phyloP scores from a whole-genome alignment of 768 basidiomycete species.

The Tylopilus intermedius region DNA sequence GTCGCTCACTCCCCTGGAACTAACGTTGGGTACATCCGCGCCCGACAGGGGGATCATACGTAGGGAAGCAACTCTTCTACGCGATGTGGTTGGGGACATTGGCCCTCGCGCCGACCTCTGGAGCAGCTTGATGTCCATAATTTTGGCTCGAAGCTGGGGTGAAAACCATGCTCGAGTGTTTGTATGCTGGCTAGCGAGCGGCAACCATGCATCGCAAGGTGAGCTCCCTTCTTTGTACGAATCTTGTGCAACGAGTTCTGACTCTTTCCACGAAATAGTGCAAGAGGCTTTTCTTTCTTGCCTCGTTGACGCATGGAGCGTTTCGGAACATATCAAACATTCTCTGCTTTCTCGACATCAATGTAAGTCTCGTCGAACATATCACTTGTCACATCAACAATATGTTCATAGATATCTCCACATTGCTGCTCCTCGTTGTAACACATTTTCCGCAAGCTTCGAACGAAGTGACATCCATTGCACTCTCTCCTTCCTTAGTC shows the following conservation, averaged over 20 bases:
- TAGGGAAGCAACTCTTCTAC: conserved; percentile 52
- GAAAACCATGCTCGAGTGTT: conserved; percentile 57
- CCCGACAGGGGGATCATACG: conserved; percentile 41
- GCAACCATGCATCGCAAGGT: conserved; percentile 31
- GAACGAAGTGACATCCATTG: conserved; percentile 39
- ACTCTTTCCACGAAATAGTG: conserved; percentile 24
- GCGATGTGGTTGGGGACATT: conserved; percentile 48
- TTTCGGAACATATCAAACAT: conserved; percentile 73
- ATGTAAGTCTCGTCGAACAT: conserved; percentile 45
- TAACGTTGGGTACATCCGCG: conserved; percentile 29
- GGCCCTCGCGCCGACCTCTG: conserved; percentile 45
- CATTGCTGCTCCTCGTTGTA: conserved; percentile 60
- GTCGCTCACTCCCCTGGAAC: conserved; percentile 34
- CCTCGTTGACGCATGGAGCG: conserved; percentile 65
- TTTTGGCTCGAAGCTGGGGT: conserved; percentile 56
- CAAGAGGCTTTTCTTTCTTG: conserved; percentile 45
- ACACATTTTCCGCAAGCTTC: conserved; percentile 58
- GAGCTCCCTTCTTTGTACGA: conserved; percentile 16
- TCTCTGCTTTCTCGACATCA: conserved; percentile 70
- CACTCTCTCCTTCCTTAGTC: conserved; percentile 59
- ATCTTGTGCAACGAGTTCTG: not conserved
- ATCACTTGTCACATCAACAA: not conserved
- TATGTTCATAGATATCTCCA: conserved; percentile 58
- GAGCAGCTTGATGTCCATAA: conserved; percentile 42
- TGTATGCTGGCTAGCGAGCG: conserved; percentile 63